Evolutionary conservation across 352 stramenopile genomes (phyloP).

Genomic region (Globisporangium spiculum): DNA sequence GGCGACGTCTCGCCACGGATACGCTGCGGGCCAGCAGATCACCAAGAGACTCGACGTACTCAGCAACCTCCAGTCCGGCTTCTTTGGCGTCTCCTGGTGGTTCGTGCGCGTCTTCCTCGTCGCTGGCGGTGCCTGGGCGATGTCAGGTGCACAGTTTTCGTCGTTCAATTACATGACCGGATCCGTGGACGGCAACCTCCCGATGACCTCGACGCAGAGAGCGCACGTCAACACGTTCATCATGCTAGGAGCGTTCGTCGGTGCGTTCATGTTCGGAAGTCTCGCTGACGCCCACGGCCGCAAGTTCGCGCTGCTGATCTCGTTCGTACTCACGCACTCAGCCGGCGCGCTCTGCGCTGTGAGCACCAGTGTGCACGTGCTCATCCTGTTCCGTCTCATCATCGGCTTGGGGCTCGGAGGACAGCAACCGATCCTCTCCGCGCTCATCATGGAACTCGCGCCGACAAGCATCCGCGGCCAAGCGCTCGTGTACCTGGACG

Average conservation of each 20-base stretch:
- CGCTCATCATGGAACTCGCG: slow-evolving; percentile 52
- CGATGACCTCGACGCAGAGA: background rate
- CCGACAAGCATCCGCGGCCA: slow-evolving; percentile 45
- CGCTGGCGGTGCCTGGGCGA: background rate
- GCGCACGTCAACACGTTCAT: background rate
- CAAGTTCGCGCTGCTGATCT: slow-evolving; percentile 33
- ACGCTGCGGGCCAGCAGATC: background rate
- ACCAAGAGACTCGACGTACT: background rate
- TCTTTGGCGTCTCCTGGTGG: slow-evolving; percentile 2
- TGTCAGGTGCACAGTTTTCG: background rate
- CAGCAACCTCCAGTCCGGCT: background rate
- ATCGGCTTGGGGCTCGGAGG: slow-evolving; percentile 48
- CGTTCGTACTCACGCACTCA: slow-evolving; percentile 33
- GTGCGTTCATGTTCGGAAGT: slow-evolving; percentile 40
- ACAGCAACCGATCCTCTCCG: slow-evolving; percentile 38
- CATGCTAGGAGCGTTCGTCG: slow-evolving; percentile 35
- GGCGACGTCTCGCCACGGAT: background rate
- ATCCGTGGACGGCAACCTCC: background rate
- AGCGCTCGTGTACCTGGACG: slow-evolving; percentile 40
- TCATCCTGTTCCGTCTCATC: slow-evolving; percentile 36
- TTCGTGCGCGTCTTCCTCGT: slow-evolving; percentile 2
- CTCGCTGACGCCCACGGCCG: slow-evolving; percentile 55
- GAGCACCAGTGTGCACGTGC: slow-evolving; percentile 20
- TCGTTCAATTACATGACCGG: background rate
- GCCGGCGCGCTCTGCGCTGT: slow-evolving; percentile 33